Evolutionary conservation across 2,329 filamentous ascomycete species (phyloP), one percentile per base, ranked within the genome.

Genomic region (Xylariaceae sp.): DNA sequence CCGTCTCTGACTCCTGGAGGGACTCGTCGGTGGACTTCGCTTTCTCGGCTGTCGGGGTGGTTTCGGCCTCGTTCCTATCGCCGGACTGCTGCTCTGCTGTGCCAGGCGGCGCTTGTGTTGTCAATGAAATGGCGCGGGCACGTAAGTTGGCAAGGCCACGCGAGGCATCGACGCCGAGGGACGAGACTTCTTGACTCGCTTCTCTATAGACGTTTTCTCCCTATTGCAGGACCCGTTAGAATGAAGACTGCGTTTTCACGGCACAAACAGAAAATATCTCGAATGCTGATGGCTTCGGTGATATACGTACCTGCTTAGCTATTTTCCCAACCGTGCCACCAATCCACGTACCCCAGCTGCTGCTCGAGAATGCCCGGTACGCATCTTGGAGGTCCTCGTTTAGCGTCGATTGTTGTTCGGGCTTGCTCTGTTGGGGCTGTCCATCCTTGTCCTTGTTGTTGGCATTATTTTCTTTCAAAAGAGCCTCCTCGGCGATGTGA

Each of bases 341-440:
- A 24, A 98, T 80, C 54, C 79, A 82, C 17, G 85, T 81, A 34
- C 91, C 93, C 93, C 93, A 98, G 9, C 89, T 87, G 56, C 89
- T 95, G 51, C 82, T 80, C 3, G 89, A 91, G 60, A 98, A 87
- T 18, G 90, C 90, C 60, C 89, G 89, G 73, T 97, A 96, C 6
- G 91, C 93, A 66, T 96, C 89, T 66, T 95, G 89, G 49, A 98
- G 77, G 59, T 98, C 93, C 53, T 81, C 78, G 61, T 94, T 94
- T 53, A 98, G 76, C 39, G 83, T 78, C 42, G 68, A 63, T 50
- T 72, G 66, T 44, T 62, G 62, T 41, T 68, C 67, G 38, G 65
- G 56, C 52, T 70, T 60, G 45, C 67, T 65, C 17, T 68, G 6
- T 41, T 9, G 38, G 17, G 31, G 39, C 38, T n/a, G 13, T n/a